phyloP scores from a whole-genome alignment of 352 stramenopile genomes.

The Phytophthora foliorum region DNA sequence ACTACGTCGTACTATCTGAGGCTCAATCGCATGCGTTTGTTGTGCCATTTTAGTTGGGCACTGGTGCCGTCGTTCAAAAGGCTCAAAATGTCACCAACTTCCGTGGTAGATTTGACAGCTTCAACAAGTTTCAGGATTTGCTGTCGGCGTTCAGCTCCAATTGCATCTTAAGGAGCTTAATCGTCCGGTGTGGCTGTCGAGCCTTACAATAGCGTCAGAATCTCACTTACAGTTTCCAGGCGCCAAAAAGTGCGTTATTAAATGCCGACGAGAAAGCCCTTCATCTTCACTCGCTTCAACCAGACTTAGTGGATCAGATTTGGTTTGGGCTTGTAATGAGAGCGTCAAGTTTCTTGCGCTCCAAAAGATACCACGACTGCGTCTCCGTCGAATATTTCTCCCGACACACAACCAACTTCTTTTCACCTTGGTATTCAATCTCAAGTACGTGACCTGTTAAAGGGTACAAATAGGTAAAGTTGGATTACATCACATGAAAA shows the following conservation, averaged over 20 bases:
- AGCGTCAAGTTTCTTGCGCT: not conserved
- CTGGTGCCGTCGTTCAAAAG: slow-evolving; percentile 1
- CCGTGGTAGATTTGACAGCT: not conserved
- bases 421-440: not conserved
- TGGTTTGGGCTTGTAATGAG: not conserved
- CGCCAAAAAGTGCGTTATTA: not conserved
- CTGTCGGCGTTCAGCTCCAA: slow-evolving; percentile 7
- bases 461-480: too few species aligned
- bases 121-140: slow-evolving; percentile 9
- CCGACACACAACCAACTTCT: not conserved
- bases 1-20: too few species aligned
- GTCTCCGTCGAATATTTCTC: not conserved
- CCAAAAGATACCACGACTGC: not conserved
- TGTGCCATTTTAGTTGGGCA: too few species aligned
- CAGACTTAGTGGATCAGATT: not conserved
- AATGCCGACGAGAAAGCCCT: not conserved
- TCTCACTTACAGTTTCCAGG: not conserved
- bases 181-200: not conserved
- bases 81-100: not conserved
- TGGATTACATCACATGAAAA: too few species aligned
- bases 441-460: not conserved
- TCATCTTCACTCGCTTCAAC: not conserved
- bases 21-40: too few species aligned
- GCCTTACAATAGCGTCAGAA: not conserved
- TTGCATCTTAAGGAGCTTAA: not conserved